Percentiles rank a stretch among this genome's conserved stretches.
phyloP scores from a whole-genome alignment of 306 rosid species.

The Geum urbanum region DNA sequence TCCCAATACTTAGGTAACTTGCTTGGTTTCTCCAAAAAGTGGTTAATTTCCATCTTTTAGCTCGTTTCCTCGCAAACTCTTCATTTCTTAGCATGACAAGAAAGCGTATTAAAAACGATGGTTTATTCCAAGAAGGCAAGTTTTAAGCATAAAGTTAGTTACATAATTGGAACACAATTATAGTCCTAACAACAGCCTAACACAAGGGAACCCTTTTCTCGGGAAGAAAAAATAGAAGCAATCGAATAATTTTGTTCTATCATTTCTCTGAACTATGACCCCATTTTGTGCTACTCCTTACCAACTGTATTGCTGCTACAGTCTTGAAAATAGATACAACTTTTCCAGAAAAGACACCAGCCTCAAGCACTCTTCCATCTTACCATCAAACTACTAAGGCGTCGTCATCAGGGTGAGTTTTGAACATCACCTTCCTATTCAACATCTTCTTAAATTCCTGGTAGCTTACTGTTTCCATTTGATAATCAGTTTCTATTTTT shows the following conservation, averaged over 20 bases:
- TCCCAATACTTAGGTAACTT: too few relatives aligned
- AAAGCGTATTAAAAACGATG: too few relatives aligned
- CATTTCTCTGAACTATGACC: conserved; percentile 2
- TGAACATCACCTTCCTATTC: neutral
- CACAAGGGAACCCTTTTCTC: neutral
- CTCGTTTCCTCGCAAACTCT: too few relatives aligned
- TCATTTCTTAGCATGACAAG: too few relatives aligned
- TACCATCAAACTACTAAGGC: conserved; percentile 69
- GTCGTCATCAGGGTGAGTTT: conserved; percentile 73
- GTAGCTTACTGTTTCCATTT: conserved; percentile 1
- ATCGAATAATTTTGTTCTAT: neutral
- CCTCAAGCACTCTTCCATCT: conserved; percentile 55
- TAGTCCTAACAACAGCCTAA: too few relatives aligned
- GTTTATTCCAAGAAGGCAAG: too few relatives aligned
- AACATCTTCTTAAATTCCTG: neutral
- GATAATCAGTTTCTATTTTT: neutral
- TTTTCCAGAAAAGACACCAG: conserved; percentile 56
- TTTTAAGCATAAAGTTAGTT: too few relatives aligned
- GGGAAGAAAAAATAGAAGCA: neutral
- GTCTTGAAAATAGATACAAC: conserved; percentile 76
- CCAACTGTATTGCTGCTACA: conserved; percentile 26
- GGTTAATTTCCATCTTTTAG: too few relatives aligned
- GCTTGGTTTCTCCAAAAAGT: too few relatives aligned
- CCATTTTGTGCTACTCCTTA: conserved; percentile 4
- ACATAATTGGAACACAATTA: too few relatives aligned